Percentiles rank a stretch among this genome's conserved stretches.
phyloP scores from a whole-genome alignment of 352 stramenopile species.

The Globisporangium lucens region DNA sequence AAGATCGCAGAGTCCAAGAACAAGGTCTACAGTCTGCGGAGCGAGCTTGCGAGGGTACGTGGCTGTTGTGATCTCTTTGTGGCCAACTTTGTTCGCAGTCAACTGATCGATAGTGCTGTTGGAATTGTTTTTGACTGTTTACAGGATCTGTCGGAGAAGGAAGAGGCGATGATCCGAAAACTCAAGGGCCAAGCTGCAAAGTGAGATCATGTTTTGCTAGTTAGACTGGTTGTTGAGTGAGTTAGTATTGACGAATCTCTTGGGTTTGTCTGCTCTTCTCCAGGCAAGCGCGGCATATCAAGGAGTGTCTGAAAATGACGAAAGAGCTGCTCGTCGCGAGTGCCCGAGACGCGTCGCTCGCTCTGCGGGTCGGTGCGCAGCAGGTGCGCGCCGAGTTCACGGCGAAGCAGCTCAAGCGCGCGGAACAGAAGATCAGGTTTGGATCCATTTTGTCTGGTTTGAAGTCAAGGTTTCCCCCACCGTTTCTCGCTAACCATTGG shows the following conservation, averaged over 20 bases:
- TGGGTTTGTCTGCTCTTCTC: neutral
- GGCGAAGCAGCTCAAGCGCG: constrained; percentile 53
- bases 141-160: constrained; percentile 73
- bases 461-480: neutral
- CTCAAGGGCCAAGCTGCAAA: constrained; percentile 67
- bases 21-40: constrained; percentile 68
- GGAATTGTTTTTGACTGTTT: neutral
- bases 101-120: too few species aligned
- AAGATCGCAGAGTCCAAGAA: constrained; percentile 70
- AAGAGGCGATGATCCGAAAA: constrained; percentile 72
- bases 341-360: constrained; percentile 50
- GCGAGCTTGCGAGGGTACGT: constrained; percentile 64
- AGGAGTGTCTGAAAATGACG: constrained; percentile 51
- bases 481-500: neutral
- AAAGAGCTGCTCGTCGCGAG: constrained; percentile 47
- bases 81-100: too few species aligned
- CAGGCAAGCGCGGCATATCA: constrained; percentile 70
- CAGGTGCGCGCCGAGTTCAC: constrained; percentile 71
- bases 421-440: constrained; percentile 45
- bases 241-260: neutral
- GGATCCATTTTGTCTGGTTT: neutral
- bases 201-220: constrained; percentile 26
- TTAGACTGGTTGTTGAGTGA: neutral
- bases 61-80: too few species aligned
- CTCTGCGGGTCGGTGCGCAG: constrained; percentile 54